These are phyloP conservation scores for Candida broadrunensis DNA, from an alignment of 805 yeast species.

Conservation along the genomic window DNA sequence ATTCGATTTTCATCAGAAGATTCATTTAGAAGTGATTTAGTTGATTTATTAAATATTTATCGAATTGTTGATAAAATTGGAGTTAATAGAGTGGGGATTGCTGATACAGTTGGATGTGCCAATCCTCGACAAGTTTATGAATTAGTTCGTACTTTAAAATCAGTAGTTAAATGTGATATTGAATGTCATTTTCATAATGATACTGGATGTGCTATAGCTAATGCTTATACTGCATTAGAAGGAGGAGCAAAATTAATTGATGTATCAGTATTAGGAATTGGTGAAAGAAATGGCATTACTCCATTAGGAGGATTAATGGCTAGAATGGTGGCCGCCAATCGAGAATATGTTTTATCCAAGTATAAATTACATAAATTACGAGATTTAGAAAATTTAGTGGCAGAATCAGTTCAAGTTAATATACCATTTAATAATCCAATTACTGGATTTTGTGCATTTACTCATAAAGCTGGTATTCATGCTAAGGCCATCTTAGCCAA, in stretches of 20 bases:
- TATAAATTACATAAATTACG: constrained; percentile 94
- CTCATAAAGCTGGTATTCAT: constrained; percentile 99
- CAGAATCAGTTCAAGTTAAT: constrained; percentile 95
- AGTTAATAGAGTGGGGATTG: constrained; percentile 98
- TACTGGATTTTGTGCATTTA: constrained; percentile 99
- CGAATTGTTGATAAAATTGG: constrained; percentile 96
- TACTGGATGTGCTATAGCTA: constrained; percentile 98
- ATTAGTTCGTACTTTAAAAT: constrained; percentile 86
- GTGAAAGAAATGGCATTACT: constrained; percentile 98
- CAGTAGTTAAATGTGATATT: constrained; percentile 93
- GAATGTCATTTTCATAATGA: constrained; percentile 99
- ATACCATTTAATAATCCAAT: constrained; percentile 98
- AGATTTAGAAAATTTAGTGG: constrained; percentile 93
- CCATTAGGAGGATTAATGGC: constrained; percentile 99
- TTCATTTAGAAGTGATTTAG: constrained; percentile 94
- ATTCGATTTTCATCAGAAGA: constrained; percentile 96
- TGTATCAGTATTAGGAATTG: constrained; percentile 94
- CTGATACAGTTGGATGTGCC: constrained; percentile 98
- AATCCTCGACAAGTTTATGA: constrained; percentile 99
- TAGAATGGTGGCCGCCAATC: constrained; percentile 97
- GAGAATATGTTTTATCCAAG: constrained; percentile 91
- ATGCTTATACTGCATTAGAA: constrained; percentile 96
- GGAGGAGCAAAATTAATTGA: constrained; percentile 96
- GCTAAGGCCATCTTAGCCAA: constrained; percentile 98
- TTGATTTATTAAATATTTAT: constrained; percentile 91